Percentiles rank a stretch among this genome's conserved stretches.
These are phyloP conservation scores for Camelina hispida DNA, from an alignment of 345 rosid species.

Conservation along the genomic window DNA sequence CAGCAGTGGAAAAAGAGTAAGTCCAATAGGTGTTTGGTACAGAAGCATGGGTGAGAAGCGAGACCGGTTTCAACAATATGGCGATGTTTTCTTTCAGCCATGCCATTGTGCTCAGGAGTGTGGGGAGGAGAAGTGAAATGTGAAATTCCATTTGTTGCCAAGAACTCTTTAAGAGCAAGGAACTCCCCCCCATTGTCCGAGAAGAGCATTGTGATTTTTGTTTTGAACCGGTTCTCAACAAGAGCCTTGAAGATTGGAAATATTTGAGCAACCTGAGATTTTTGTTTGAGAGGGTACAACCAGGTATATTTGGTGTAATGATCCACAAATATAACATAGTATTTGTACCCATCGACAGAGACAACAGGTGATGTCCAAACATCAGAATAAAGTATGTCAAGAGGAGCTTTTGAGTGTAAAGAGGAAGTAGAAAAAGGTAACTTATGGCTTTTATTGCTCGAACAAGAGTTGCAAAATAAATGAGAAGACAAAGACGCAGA, in stretches of 20 bases:
- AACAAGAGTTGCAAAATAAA: background rate
- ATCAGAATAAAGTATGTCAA: background rate
- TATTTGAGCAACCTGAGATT: background rate
- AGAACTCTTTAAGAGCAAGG: background rate
- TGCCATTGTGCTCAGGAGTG: background rate
- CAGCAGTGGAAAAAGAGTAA: accelerated
- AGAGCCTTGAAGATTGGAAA: background rate
- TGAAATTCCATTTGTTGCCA: accelerated
- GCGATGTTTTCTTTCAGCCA: background rate
- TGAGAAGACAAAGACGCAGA: background rate
- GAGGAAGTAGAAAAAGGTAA: background rate
- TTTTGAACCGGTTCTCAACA: background rate
- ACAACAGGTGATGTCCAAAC: background rate
- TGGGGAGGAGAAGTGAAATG: background rate
- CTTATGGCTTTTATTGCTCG: background rate
- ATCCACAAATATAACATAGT: background rate
- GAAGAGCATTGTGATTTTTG: background rate
- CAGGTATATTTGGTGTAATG: background rate
- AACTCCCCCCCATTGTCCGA: background rate
- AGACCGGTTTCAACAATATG: background rate
- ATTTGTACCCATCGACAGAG: background rate
- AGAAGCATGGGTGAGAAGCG: accelerated
- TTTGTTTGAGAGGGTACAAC: background rate
- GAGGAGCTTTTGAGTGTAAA: background rate
- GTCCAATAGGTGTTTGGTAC: background rate